Conservation (phyloP, 805 yeast genomes). For the Priceomyces melissophilus region DNA sequence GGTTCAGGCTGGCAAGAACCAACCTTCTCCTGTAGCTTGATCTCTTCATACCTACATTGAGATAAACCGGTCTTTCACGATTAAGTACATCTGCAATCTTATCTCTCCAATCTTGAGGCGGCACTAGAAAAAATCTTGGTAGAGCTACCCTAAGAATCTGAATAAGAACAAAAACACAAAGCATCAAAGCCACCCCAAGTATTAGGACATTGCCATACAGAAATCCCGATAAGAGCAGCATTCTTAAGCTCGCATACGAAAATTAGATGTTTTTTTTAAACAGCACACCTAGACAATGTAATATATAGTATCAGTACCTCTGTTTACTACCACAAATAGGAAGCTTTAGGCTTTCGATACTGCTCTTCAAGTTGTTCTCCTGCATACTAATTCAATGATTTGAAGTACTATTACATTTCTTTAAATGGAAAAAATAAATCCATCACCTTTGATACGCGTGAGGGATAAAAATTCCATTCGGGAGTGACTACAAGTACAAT, state of each 20-base stretch:
- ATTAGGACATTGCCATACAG: not conserved
- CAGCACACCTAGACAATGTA: too few relatives aligned
- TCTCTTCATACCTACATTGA: slow-evolving; percentile 32
- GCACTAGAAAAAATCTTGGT: slow-evolving; percentile 35
- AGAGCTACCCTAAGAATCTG: slow-evolving; percentile 21
- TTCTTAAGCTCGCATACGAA: too few relatives aligned
- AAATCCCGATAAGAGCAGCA: too few relatives aligned
- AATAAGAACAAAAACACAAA: slow-evolving; percentile 11
- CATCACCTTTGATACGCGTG: slow-evolving; percentile 6
- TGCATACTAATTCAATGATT: too few relatives aligned
- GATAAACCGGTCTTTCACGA: slow-evolving; percentile 32
- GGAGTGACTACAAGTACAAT: not conserved
- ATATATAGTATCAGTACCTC: too few relatives aligned
- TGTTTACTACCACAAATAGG: too few relatives aligned
- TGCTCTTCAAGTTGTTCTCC: too few relatives aligned
- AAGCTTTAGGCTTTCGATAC: too few relatives aligned
- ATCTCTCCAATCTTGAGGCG: slow-evolving; percentile 37
- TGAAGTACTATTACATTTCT: slow-evolving; percentile 7
- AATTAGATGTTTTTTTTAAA: too few relatives aligned
- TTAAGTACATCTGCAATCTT: slow-evolving; percentile 30
- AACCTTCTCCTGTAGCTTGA: slow-evolving; percentile 39
- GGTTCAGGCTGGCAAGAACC: slow-evolving; percentile 31
- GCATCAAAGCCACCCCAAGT: slow-evolving; percentile 7
- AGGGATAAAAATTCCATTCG: slow-evolving; percentile 2
- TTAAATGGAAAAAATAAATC: slow-evolving; percentile 7